Percentiles rank a stretch among this genome's conserved stretches.
Evolutionary conservation across 2,329 filamentous ascomycete genomes (phyloP).

Genomic region (Colletotrichum spaethianum): DNA sequence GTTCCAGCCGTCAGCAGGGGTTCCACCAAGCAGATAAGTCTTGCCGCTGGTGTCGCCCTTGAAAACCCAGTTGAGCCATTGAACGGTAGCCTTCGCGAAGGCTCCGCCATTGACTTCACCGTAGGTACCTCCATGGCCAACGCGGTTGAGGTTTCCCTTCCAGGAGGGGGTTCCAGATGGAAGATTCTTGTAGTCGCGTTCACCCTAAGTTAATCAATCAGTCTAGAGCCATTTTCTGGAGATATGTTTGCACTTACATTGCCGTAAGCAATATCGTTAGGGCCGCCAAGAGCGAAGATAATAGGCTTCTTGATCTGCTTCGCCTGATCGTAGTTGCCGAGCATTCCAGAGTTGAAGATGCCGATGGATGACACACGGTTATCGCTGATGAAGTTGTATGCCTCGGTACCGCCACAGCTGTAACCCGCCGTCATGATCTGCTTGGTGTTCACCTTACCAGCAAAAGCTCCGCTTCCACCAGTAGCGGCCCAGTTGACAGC

Average conservation of each 20-base stretch:
- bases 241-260: background rate
- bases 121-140: background rate
- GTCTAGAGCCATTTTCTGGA: background rate
- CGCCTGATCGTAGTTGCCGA: constrained; percentile 17
- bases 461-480: constrained; percentile 21
- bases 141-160: background rate
- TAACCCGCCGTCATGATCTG: constrained; percentile 48
- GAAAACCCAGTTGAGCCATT: background rate
- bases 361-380: constrained; percentile 44
- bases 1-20: background rate
- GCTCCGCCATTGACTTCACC: background rate
- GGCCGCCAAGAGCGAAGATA: constrained; percentile 42
- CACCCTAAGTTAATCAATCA: background rate
- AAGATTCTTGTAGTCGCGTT: background rate
- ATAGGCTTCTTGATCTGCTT: constrained; percentile 41
- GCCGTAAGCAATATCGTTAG: constrained; percentile 43
- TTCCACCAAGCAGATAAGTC: background rate
- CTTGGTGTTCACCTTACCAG: constrained; percentile 44
- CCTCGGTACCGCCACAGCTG: constrained; percentile 51
- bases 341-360: constrained; percentile 47
- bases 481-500: constrained; percentile 44
- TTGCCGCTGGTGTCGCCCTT: background rate
- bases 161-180: background rate
- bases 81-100: background rate
- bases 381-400: constrained; percentile 45